phyloP scores from a whole-genome alignment of 2,329 filamentous ascomycete species.

The Colletotrichum liriopes region DNA sequence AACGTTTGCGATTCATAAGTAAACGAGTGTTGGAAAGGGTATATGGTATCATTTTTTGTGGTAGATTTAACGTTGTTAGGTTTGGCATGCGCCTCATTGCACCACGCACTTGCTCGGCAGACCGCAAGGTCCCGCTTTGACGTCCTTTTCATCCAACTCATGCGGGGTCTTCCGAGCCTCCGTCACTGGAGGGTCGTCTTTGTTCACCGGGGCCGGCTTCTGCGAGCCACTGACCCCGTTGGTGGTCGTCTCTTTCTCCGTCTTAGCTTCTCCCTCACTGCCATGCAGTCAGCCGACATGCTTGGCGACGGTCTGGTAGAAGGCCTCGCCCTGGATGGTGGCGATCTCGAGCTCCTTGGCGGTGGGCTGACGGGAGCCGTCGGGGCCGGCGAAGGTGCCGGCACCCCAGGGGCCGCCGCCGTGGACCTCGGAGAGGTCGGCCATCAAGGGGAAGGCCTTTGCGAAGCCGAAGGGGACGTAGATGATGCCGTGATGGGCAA shows the following conservation, averaged over 20 bases:
- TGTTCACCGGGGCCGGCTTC: constrained; percentile 41
- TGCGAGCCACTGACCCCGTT: constrained; percentile 43
- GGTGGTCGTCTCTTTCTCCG: constrained; percentile 48
- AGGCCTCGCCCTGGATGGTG: constrained; percentile 85
- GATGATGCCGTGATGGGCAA: constrained; percentile 94
- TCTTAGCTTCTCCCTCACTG: constrained; percentile 53
- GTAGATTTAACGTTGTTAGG: background rate
- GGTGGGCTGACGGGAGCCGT: constrained; percentile 88
- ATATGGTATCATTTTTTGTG: constrained; percentile 7
- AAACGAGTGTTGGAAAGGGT: background rate
- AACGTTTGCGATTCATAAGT: background rate
- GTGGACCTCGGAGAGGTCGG: constrained; percentile 83
- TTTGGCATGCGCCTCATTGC: constrained; percentile 59
- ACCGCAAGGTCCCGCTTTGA: constrained; percentile 79
- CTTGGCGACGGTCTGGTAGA: constrained; percentile 85
- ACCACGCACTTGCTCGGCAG: constrained; percentile 83
- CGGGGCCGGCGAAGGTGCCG: constrained; percentile 85
- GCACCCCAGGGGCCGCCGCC: constrained; percentile 95
- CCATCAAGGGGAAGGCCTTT: constrained; percentile 79
- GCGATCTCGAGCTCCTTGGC: constrained; percentile 85
- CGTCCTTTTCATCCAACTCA: constrained; percentile 51
- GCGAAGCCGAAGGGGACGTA: constrained; percentile 97
- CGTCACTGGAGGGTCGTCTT: constrained; percentile 13
- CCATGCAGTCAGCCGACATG: constrained; percentile 85
- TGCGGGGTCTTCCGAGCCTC: constrained; percentile 47